Evolutionary conservation across 2,329 filamentous ascomycete genomes (phyloP), one percentile per base, ranked within the genome.

Genomic region (Penicillium aurantiogriseum): DNA sequence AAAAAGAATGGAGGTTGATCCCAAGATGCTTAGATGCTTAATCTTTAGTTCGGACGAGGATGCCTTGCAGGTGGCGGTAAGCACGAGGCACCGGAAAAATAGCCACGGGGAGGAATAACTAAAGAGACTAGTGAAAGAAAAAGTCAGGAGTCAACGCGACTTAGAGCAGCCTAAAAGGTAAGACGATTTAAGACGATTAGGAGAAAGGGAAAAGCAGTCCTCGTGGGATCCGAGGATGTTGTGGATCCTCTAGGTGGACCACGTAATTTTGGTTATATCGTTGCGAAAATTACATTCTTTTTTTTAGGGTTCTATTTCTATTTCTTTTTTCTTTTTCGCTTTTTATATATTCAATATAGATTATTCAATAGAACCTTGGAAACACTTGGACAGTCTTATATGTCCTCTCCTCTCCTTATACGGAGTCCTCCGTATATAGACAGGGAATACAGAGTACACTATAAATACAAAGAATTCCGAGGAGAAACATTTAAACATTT

Each of bases 21-120:
- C 58, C 54, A 59, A 65, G 72, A 73, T 74, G 72, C 71, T 75
- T 74, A 63, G 72, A 73, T 74, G 72, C 72, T 75, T 74, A 75
- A 74, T 72, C 62, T 73, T 73, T 74, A 74, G 72, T 71, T 62
- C 66, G 27, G 46, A 33, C 29, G 48, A 51, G 63, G 67, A 71
- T 71, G 70, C 66, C 71, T 69, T 74, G 71, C 72, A 72, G 70
- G 70, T 70, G 70, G 67, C 69, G 69, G 71, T 67, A 64, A 69
- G 66, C 69, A 71, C 67, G 67, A 74, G 68, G 70, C 68, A 67
- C 69, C 67, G 67, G 40, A 52, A 45, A 45, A 46, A 52, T 43
- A 51, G 36, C 50, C 38, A 51, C 48, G 23, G 47, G 33, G 9
- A 23, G 23, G 23, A 31, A 50, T 29, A 39, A 39, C 23, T 39